Evolutionary conservation across 2,329 filamentous ascomycete species (phyloP).

Genomic region (Calonectria pteridis): DNA sequence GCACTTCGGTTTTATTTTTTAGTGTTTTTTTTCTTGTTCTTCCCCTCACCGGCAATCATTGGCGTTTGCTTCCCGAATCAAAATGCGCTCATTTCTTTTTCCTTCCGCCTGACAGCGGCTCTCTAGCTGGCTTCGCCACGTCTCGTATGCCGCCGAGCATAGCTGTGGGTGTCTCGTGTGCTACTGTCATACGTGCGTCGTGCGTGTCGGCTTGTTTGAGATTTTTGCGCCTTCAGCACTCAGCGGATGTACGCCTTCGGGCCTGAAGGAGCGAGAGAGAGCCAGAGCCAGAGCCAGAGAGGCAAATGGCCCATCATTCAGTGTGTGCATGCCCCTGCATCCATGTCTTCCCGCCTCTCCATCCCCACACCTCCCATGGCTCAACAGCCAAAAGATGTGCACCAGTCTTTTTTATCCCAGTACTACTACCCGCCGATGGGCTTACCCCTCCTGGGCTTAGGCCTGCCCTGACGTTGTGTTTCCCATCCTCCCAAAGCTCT

Average conservation of each 20-base stretch:
- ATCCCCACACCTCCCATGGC: background rate
- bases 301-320: background rate
- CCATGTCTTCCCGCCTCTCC: conserved; percentile 7
- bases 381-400: background rate
- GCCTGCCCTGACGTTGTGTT: background rate
- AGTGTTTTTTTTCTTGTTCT: background rate
- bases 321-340: background rate
- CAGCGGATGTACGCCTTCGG: conserved; percentile 1
- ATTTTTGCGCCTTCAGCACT: background rate
- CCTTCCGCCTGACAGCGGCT: background rate
- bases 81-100: background rate
- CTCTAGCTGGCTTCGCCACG: background rate
- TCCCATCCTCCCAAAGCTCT: background rate
- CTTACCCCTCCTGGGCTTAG: conserved; percentile 4
- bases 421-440: background rate
- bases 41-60: background rate
- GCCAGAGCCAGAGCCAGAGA: no score
- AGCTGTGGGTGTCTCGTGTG: background rate
- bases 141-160: background rate
- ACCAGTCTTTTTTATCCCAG: conserved; percentile 10
- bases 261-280: background rate
- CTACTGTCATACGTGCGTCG: background rate
- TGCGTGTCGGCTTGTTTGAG: background rate
- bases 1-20: background rate
- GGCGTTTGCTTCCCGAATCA: background rate